Base-by-base conservation (phyloP, 345 rosid species). In the Triadica sebifera region DNA sequence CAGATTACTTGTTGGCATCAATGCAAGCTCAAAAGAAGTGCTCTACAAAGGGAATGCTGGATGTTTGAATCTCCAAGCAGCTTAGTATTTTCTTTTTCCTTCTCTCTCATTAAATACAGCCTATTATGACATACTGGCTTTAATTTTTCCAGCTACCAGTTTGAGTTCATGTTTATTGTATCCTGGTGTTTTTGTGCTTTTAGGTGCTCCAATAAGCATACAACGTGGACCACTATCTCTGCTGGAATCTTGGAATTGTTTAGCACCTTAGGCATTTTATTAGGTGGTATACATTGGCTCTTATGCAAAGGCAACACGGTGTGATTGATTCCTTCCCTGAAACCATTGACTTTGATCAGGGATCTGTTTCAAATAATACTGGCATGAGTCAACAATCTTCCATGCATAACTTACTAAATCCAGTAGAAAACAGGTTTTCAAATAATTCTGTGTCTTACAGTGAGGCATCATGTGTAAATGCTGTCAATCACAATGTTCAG, bases 281-380 rank as follows among this genome's bases (percentile, higher is more conserved):
- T 81, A 12, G 80, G 82, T 75, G 64, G 65, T 67, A 73, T 38
- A 74, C 2, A 58, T 83, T 73, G 82, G 73, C 78, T 76, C 84
- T 82, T 69, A 89, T 89, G 93, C 94, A 88, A 88, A 84, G 94
- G 75, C 89, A 78, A 69, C 73, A 79, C 71, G 78, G 76, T 76
- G 76, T 77, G 24, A 60, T 82, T 80, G 87, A 83, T 78, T 82
- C 91, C 57, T 79, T 87, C 47, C 79, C 91, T 65, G 90, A 90
- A 75, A 75, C 82, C 77, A 80, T 81, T 67, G 86, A 86, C 65
- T 71, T 72, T 71, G 88, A 89, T 78, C 87, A 78, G 77, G 93
- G 83, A 82, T 85, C 87, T 43, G 53, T 82, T 77, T 69, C 85
- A 53, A 68, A 53, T 39, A 81, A 69, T 49, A 61, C 83, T 60